phyloP scores from a whole-genome alignment of 192 early-diverging fungal species.

The Dissophora globulifera region DNA sequence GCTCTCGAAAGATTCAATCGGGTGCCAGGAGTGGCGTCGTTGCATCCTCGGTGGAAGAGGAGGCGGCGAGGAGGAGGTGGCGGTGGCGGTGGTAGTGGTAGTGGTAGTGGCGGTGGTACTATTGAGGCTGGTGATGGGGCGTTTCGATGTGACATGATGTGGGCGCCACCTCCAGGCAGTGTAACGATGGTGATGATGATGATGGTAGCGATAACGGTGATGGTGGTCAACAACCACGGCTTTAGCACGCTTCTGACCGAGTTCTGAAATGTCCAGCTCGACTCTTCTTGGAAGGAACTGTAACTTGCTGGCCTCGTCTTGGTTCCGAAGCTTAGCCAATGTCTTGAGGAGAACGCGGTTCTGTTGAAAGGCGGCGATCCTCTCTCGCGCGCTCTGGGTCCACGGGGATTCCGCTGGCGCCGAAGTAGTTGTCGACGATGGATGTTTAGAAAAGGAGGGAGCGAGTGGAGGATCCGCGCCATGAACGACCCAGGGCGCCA shows the following conservation, averaged over 20 bases:
- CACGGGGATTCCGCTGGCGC: not conserved
- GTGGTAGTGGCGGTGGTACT: too few relatives aligned
- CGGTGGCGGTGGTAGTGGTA: too few relatives aligned
- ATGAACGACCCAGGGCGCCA: constrained; percentile 17
- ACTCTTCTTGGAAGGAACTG: constrained; percentile 20
- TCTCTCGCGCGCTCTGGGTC: not conserved
- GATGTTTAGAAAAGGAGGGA: not conserved
- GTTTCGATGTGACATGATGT: too few relatives aligned
- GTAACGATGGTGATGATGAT: not conserved
- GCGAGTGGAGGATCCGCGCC: not conserved
- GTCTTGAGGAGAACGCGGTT: constrained; percentile 11
- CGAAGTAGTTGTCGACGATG: not conserved
- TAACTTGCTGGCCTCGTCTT: not conserved
- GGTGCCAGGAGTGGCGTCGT: constrained; percentile 21
- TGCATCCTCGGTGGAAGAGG: too few relatives aligned
- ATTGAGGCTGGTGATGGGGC: too few relatives aligned
- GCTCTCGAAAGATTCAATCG: too few relatives aligned
- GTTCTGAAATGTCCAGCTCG: constrained; percentile 9
- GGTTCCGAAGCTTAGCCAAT: not conserved
- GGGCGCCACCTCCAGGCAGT: not conserved
- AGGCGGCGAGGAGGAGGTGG: too few relatives aligned
- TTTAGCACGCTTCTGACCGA: constrained; percentile 11
- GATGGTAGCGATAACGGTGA: too few relatives aligned
- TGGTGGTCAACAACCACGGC: not conserved
- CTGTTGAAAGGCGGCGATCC: constrained; percentile 24